Evolutionary conservation across 768 basidiomycete species (phyloP).

Genomic region (Fistulinella prunicolor): DNA sequence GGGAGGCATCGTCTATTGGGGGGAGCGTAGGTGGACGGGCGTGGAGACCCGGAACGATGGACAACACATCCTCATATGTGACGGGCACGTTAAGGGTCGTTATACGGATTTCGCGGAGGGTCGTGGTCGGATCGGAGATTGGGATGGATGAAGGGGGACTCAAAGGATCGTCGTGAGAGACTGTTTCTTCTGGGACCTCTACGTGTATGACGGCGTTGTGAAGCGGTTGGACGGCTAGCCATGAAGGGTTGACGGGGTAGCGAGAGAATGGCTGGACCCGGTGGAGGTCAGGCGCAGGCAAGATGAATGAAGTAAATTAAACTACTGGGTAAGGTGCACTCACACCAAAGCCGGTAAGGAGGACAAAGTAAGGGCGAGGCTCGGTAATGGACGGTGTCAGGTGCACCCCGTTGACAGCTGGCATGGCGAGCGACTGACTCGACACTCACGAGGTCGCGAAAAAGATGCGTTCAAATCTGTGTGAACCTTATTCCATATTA

Average conservation of each 20-base stretch:
- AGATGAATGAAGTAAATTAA: slow-evolving; percentile 21
- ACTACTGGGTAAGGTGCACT: slow-evolving; percentile 32
- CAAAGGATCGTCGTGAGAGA: slow-evolving; percentile 14
- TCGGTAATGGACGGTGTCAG: slow-evolving; percentile 17
- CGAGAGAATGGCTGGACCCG: slow-evolving; percentile 51
- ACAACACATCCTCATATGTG: slow-evolving; percentile 54
- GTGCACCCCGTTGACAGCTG: slow-evolving; percentile 24
- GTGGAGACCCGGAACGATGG: slow-evolving; percentile 56
- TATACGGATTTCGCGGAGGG: slow-evolving; percentile 51
- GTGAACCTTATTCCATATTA: background rate
- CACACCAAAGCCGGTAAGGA: slow-evolving; percentile 55
- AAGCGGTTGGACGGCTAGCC: slow-evolving; percentile 63
- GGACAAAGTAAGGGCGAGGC: slow-evolving; percentile 41
- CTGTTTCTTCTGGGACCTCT: slow-evolving; percentile 33
- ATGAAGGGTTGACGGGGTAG: slow-evolving; percentile 62
- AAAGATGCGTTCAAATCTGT: background rate
- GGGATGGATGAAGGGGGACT: background rate
- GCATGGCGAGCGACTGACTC: slow-evolving; percentile 34
- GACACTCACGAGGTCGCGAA: too few species aligned
- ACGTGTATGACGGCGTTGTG: slow-evolving; percentile 52
- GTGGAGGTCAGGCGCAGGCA: slow-evolving; percentile 16
- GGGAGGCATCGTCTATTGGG: slow-evolving; percentile 37
- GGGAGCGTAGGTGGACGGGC: slow-evolving; percentile 52
- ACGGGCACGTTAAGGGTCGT: slow-evolving; percentile 58
- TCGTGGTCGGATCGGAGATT: slow-evolving; percentile 7